Evolutionary conservation across 2,329 filamentous ascomycete genomes (phyloP), one percentile per base, ranked within the genome.

Genomic region (Pestalotiopsis sp.): DNA sequence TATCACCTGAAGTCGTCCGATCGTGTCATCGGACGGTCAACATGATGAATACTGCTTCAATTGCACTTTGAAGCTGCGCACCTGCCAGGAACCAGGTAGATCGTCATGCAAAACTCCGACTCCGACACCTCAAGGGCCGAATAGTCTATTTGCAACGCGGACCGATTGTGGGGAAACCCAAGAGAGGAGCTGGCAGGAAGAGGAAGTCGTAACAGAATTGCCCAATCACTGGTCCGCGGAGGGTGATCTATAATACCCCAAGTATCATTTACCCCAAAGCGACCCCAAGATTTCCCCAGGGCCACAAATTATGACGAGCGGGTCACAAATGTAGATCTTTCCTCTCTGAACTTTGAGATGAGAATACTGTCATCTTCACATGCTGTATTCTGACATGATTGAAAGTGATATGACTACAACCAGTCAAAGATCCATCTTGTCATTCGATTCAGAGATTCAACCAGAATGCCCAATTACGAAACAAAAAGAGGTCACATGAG

Each of bases 71-170:
- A n/a, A 17, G n/a, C 2, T 52, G 45, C 20, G 17, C 59, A 61
- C 59, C 59, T 61, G 59, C 59, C 59, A 61, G 59, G 59, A 61
- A 61, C 31, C 59, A 23, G 27, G n/a, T 6, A 61, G 59, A 61
- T 61, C 59, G 59, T 36, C 59, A 61, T 61, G 27, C 31, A 11
- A 4, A 61, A 61, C 59, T 61, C 59, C 59, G 59, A 52, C 59
- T 61, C 59, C 59, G 59, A 61, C 59, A 4, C 45, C n/a, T 38
- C 27, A 41, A 17, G 59, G 59, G 31, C 59, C 59, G 59, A 61
- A 39, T 61, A 20, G 59, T 20, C 14, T 61, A 39, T 23, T 36
- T 61, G 59, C 27, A 17, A 61, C 59, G n/a, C 59, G 59, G 59
- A 36, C 59, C 59, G 59, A 61, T 61, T 61, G 59, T 61, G 59